Evolutionary conservation across 2,329 filamentous ascomycete genomes (phyloP).

Genomic region (Huntiella abstrusa): DNA sequence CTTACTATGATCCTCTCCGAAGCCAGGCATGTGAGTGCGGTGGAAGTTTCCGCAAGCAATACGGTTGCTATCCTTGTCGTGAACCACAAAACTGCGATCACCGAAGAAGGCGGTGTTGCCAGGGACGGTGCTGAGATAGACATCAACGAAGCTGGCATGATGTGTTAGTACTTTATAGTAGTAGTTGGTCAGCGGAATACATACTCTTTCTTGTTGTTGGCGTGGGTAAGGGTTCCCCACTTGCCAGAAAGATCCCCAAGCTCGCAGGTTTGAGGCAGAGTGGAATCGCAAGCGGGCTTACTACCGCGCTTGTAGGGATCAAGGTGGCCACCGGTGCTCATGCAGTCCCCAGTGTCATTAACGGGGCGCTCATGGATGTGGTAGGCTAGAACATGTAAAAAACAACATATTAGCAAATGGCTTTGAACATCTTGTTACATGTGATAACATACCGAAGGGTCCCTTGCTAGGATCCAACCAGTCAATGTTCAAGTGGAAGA

Average conservation of each 20-base stretch:
- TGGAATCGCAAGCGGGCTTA: slow-evolving; percentile 27
- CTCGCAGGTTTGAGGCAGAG: slow-evolving; percentile 33
- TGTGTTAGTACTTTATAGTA: neutral
- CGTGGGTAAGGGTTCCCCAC: slow-evolving; percentile 26
- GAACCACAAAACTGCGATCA: slow-evolving; percentile 26
- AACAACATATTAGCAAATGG: no score
- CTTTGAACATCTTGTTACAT: neutral
- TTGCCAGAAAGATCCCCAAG: slow-evolving; percentile 43
- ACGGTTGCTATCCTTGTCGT: slow-evolving; percentile 22
- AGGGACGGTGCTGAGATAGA: slow-evolving; percentile 22
- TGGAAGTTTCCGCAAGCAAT: slow-evolving; percentile 26
- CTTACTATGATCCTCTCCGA: neutral
- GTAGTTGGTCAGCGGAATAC: neutral
- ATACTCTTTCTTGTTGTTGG: slow-evolving; percentile 2
- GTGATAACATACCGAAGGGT: slow-evolving; percentile 7
- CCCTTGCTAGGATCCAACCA: slow-evolving; percentile 7
- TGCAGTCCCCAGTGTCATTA: slow-evolving; percentile 35
- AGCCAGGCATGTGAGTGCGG: slow-evolving; percentile 8
- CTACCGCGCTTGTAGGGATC: slow-evolving; percentile 36
- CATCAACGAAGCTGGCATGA: slow-evolving; percentile 21
- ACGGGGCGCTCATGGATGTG: slow-evolving; percentile 38
- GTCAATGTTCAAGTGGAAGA: slow-evolving; percentile 9
- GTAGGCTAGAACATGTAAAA: slow-evolving; percentile 23
- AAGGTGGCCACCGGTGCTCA: slow-evolving; percentile 31
- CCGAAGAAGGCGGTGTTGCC: slow-evolving; percentile 27